phyloP scores from a whole-genome alignment of 768 basidiomycete genomes.

The Mycena galericulata region DNA sequence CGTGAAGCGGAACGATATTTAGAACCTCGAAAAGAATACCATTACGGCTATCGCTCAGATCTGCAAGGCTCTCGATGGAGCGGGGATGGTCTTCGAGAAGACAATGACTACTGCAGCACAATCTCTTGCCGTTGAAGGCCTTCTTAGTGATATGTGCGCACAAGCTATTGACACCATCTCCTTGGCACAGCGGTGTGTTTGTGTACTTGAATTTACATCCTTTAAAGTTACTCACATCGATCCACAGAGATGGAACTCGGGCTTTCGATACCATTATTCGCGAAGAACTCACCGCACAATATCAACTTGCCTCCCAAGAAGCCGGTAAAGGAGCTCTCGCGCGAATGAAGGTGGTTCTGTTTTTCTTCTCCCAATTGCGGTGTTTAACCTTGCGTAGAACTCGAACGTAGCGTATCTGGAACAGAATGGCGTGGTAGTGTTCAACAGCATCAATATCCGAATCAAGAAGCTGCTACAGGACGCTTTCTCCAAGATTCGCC shows the following conservation, averaged over 20 bases:
- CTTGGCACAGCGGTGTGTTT: constrained; percentile 8
- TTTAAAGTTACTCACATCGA: not conserved
- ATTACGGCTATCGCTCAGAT: not conserved
- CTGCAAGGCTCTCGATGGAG: not conserved
- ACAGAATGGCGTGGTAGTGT: not conserved
- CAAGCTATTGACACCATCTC: not conserved
- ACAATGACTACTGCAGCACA: not conserved
- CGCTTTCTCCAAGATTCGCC: not conserved
- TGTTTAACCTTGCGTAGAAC: not conserved
- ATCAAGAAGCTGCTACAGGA: not conserved
- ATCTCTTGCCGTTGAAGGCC: constrained; percentile 1
- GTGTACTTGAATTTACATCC: not conserved
- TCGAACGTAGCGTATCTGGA: not conserved
- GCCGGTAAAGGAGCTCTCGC: not conserved
- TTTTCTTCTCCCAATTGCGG: not conserved
- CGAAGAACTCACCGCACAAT: not conserved
- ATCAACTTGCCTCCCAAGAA: not conserved
- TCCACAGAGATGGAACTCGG: constrained; percentile 16
- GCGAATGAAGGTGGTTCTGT: constrained; percentile 2
- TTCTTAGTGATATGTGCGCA: not conserved
- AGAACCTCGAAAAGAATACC: not conserved
- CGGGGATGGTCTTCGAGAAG: not conserved
- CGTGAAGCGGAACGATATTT: not conserved
- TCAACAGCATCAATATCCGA: not conserved
- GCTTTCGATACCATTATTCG: constrained; percentile 2